Base-by-base conservation (phyloP, 345 rosid genomes). In the Citrus reticulata region DNA sequence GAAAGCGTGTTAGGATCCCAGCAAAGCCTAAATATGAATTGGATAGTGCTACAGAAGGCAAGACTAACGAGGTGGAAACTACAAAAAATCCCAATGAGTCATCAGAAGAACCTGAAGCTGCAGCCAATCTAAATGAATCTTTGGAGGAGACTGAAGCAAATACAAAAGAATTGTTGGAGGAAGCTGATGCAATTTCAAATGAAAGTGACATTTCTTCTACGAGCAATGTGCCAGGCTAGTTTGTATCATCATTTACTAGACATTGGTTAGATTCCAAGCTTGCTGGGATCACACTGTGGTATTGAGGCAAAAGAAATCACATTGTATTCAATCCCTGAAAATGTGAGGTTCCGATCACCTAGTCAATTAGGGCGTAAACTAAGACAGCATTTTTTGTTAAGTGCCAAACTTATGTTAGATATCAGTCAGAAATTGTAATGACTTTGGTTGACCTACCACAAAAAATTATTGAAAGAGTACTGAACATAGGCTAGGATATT, bases 1-100 rank as follows among this genome's bases (percentile, higher is more conserved):
- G 99, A 70, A 91, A 90, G 86, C 97, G 97, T 7, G 81, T 96
- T 73, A 90, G 86, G 85, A 76, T 92, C 72, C 85, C 81, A 82
- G 88, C 91, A 1, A 91, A 87, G 81, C 14, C 78, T 63, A 75
- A 7, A 54, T 14, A 24, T 55, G 79, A 55, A 24, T 58, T 35
- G 60, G 73, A 54, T 55, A 24, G 9, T 35, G 35, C 65, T 55
- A 16, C 35, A 2, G 55, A 22, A 17, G 34, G 73, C 72, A 25
- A 7, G 6, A 66, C 10, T 65, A 22, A 35, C 32, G 70, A 58
- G 1, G 35, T 64, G 62, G 77, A 78, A 25, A 37, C 34, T 32
- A 24, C 37, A 24, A 34, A 27, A 57, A 72, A 32, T 70, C 69
- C 60, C 62, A 60, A 35, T 32, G 77, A 81, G 73, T 37, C 39